These are phyloP conservation scores for Dysphania ambrosioides DNA, from an alignment of 148 eudicot species.

Conservation along the genomic window DNA sequence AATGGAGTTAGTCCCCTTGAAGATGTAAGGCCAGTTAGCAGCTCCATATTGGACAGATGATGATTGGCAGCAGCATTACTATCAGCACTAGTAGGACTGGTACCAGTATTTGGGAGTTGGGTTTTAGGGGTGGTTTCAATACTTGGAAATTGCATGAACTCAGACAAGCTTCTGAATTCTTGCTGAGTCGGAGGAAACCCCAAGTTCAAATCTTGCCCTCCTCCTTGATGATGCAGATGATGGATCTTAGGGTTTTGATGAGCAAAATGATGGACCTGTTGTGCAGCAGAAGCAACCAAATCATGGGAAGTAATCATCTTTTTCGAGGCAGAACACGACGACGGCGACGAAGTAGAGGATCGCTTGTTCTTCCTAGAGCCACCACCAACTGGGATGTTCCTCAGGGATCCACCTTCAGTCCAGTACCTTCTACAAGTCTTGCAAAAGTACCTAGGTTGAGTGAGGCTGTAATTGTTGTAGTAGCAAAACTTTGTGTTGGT, in stretches of 20 bases:
- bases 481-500: constrained; percentile 79
- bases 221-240: constrained; percentile 30
- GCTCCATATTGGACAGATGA: constrained; percentile 58
- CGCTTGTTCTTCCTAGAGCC: constrained; percentile 83
- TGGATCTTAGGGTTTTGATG: constrained; percentile 48
- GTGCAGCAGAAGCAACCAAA: constrained; percentile 4
- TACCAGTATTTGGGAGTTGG: constrained; percentile 17
- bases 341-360: constrained; percentile 34
- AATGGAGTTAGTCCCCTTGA: constrained; percentile 57
- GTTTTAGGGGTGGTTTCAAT: constrained; percentile 33
- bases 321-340: constrained; percentile 25
- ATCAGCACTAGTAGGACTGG: neutral
- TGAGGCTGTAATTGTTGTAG: constrained; percentile 87
- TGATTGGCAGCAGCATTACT: neutral
- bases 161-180: constrained; percentile 59
- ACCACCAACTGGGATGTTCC: constrained; percentile 77
- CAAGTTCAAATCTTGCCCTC: constrained; percentile 82
- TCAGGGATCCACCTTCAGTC: constrained; percentile 82
- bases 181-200: constrained; percentile 42
- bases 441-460: constrained; percentile 87
- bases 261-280: neutral
- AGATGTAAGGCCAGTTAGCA: constrained; percentile 55
- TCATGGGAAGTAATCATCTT: constrained; percentile 35
- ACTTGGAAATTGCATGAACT: constrained; percentile 65
- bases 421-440: constrained; percentile 86